Base-by-base conservation (phyloP, 805 yeast genomes). In the Suhomyces kilbournensis region DNA sequence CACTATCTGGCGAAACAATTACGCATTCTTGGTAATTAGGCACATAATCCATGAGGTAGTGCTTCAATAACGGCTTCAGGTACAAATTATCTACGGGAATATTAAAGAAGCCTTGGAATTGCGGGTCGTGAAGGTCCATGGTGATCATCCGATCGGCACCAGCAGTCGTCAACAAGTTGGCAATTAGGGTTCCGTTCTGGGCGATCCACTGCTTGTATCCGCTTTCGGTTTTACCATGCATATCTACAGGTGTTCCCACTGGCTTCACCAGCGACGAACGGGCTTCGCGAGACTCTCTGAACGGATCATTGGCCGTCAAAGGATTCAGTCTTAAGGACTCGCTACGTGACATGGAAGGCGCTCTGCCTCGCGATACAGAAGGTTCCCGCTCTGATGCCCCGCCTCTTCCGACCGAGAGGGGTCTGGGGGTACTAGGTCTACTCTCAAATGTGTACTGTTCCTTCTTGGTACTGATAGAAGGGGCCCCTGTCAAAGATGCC, bases 81-180 rank as follows among this genome's bases (percentile, higher is more conserved):
- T 90, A 90, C 58, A 94, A 69, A 67, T 94, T 94, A 68, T 94
- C 99, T 43, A 94, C 97, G 2, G 97, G 97, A 44, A 94, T 88
- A 62, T 92, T 94, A 66, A 94, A 94, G 64, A 90, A 94, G 4
- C 99, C 99, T 69, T 96, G 98, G 70, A 90, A 94, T 70, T 94
- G 99, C 1, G 98, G 91, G 64, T 94, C 99, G 67, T 94, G 99
- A 53, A 94, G 76, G 66, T 94, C 99, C 97, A 94, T 92, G 2
- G 99, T 94, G 57, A 94, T 91, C 52, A 92, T 85, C 63, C 96
- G 94, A 69, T 94, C 96, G 0, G 98, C 97, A 39, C 99, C 99
- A 0, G 98, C 94, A 1, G 93, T 82, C 3, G 90, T 88, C 57
- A 94, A 74, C 55, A 94, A 72, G 60, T 90, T 87, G 38, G 98